Base-by-base conservation (phyloP, 1,284 basidiomycete species). In the Rhizopogon parksii region DNA sequence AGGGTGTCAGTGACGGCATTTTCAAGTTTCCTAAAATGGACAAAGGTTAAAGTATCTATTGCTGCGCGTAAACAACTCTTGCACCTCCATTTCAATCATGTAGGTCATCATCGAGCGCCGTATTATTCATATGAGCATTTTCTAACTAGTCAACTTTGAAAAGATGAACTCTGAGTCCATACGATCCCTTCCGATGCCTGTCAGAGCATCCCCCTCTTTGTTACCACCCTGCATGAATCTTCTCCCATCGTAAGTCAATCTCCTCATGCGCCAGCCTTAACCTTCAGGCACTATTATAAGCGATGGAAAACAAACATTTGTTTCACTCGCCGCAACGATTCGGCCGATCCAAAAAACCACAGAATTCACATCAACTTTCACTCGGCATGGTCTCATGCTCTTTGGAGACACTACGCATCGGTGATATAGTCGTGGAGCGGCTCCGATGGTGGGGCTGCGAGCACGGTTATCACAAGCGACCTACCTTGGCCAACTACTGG, bases 271-370 rank as follows among this genome's bases (percentile, higher is more conserved):
- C 25, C 27, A 25, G 40, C 27, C 40, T 19, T 19, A 30, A 45
- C 30, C 27, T 14, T 19, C 42, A 45, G 42, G 42, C 30, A 45
- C 42, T 45, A 32, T 45, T 9, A 17, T 45, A 21, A 45, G 42
- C 42, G 40, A 30, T 15, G 40, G 40, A 42, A 42, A 27, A 40
- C 15, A 17, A 43, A 34, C 42, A 19, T 43, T 8, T 14, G 32
- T 43, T 32, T 32, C 32, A 32, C 32, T 32, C 32, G 11, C 32
- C 12, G 32, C 9, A 32, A 32, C 11, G 3, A 32, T 32, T 30
- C 32, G 32, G 32, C 32, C 32, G 32, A 32, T 4, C 9, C 32
- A 32, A 36, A 36, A 36, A 36, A 15, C 6, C n/a, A 36, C 35
- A 36, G 6, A 36, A 36, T 15, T 8, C 14, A 19, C 27, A 17